Percentiles rank a stretch among this genome's conserved stretches.
phyloP scores from a whole-genome alignment of 2,329 filamentous ascomycete species.

The Fusarium sp. region DNA sequence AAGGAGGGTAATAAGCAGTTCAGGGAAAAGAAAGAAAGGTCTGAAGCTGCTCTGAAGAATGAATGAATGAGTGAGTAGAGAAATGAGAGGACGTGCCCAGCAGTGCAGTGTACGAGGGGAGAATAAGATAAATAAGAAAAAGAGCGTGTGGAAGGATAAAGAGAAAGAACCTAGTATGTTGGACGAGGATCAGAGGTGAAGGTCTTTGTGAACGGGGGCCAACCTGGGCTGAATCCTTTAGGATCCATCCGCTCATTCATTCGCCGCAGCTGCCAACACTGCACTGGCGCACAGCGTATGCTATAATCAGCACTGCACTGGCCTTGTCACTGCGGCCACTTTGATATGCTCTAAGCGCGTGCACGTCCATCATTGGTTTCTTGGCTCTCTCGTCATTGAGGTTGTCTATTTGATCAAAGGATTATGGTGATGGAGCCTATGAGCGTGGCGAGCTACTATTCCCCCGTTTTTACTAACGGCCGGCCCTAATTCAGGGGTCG shows the following conservation, averaged over 20 bases:
- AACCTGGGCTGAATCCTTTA: slow-evolving; percentile 13
- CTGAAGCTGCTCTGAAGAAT: slow-evolving; percentile 30
- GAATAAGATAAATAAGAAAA: slow-evolving; percentile 15
- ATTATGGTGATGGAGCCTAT: slow-evolving; percentile 18
- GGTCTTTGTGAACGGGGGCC: slow-evolving; percentile 30
- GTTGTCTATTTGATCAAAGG: slow-evolving; percentile 23
- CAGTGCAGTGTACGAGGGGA: slow-evolving; percentile 34
- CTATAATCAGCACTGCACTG: not conserved
- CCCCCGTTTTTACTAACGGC: not conserved
- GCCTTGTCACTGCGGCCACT: not conserved
- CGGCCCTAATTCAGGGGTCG: slow-evolving; percentile 21
- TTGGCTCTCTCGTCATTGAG: not conserved
- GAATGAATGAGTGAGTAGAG: slow-evolving; percentile 16
- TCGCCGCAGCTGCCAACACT: not conserved
- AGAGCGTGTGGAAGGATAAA: slow-evolving; percentile 36
- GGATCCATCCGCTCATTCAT: not conserved
- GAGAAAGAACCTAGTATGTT: slow-evolving; percentile 30
- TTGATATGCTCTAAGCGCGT: not conserved
- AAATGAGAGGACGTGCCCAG: slow-evolving; percentile 50
- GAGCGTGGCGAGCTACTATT: not conserved
- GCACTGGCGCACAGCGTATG: not conserved
- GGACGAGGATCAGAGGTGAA: slow-evolving; percentile 34
- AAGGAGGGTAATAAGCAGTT: slow-evolving; percentile 46
- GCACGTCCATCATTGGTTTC: slow-evolving; percentile 11
- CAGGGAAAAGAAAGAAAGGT: slow-evolving; percentile 24